A percentile compares a stretch with the other conserved stretches of the same genome.
phyloP scores from a whole-genome alignment of 2,329 filamentous ascomycete genomes.

The Apiospora marii region DNA sequence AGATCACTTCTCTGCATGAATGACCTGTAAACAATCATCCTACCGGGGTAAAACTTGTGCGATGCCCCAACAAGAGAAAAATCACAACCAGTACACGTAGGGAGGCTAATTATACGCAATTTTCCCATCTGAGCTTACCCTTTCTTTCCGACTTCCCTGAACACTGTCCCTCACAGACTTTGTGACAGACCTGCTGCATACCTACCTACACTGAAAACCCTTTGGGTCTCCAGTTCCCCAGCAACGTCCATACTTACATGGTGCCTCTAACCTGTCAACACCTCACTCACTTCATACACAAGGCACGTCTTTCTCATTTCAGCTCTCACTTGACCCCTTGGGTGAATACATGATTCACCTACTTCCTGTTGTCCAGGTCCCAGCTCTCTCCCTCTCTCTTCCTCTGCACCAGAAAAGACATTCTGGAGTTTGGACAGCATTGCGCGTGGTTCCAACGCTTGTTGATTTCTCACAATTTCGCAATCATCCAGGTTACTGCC shows the following conservation, averaged over 20 bases:
- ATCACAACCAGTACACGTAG: neutral
- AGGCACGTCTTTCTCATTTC: neutral
- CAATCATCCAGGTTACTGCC: neutral
- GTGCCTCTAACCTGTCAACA: neutral
- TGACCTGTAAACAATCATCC: neutral
- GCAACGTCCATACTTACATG: neutral
- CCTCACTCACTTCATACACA: neutral
- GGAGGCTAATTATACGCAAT: neutral
- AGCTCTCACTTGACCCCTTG: neutral
- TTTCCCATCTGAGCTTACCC: too few species aligned
- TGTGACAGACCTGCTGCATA: neutral
- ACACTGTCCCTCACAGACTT: neutral
- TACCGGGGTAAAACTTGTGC: neutral
- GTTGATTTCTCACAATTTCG: neutral
- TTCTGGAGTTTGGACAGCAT: neutral
- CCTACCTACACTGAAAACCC: neutral
- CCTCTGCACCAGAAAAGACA: neutral
- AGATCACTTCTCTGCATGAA: neutral
- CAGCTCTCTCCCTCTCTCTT: neutral
- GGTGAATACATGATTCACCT: neutral
- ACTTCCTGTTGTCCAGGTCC: neutral
- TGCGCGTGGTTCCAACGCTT: neutral
- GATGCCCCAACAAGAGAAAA: neutral
- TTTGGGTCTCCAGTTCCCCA: neutral
- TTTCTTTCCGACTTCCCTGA: neutral